These are phyloP conservation scores for Phytophthora crassamura DNA, from an alignment of 352 stramenopile genomes.

Conservation along the genomic window DNA sequence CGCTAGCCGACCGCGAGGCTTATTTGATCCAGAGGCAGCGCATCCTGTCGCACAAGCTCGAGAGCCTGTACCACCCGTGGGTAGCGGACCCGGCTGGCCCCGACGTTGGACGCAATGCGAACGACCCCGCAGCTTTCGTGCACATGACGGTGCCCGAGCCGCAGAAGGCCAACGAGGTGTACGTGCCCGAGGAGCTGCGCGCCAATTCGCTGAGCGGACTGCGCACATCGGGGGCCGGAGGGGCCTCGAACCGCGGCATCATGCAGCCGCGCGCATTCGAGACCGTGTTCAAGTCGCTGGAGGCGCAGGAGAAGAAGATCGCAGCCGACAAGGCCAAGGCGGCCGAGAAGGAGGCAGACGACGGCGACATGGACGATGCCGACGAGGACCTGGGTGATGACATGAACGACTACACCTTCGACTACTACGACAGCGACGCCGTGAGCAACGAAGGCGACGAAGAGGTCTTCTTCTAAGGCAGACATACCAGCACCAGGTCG, in stretches of 20 bases:
- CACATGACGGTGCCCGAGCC: conserved; percentile 70
- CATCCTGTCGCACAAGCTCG: conserved; percentile 69
- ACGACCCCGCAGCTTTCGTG: conserved; percentile 56
- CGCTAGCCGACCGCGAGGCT: conserved; percentile 56
- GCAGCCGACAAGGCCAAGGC: conserved; percentile 56
- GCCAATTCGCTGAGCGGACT: conserved; percentile 63
- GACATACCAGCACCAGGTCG: background rate
- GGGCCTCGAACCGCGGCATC: conserved; percentile 41
- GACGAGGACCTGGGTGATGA: conserved; percentile 78
- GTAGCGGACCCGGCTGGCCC: conserved; percentile 42
- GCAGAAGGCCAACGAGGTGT: conserved; percentile 63
- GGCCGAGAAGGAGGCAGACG: conserved; percentile 48
- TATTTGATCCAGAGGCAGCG: conserved; percentile 79
- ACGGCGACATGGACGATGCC: conserved; percentile 64
- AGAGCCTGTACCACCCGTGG: conserved; percentile 73
- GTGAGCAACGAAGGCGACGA: conserved; percentile 74
- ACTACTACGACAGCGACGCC: conserved; percentile 81
- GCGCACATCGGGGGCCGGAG: conserved; percentile 18
- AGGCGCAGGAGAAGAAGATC: conserved; percentile 69
- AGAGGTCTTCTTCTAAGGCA: conserved; percentile 76
- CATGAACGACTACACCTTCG: conserved; percentile 85
- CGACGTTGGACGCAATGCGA: conserved; percentile 29
- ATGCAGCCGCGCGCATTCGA: conserved; percentile 78
- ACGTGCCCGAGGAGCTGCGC: conserved; percentile 67
- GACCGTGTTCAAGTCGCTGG: conserved; percentile 71